Evolutionary conservation across 2,329 filamentous ascomycete species (phyloP), one percentile per base, ranked within the genome.

Genomic region (Byssoonygena ceratinophila): DNA sequence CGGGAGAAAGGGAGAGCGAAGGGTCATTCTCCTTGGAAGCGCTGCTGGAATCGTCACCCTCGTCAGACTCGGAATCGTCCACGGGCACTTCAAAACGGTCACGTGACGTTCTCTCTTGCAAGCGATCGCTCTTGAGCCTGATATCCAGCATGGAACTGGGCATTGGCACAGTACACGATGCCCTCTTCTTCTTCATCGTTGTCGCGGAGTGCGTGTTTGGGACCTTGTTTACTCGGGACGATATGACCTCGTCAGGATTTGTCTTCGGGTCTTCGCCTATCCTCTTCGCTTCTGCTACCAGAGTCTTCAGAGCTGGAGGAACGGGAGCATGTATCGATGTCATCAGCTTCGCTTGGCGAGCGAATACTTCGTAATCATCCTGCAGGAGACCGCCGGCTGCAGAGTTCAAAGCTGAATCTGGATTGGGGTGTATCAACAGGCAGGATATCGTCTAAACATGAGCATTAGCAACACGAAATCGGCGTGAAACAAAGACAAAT

Each of bases 361-460:
- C 74, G 60, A 80, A 83, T 0, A 71, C 71, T 4, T 74, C 72
- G 63, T 77, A 83, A 58, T 81, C 76, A 53, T 81, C 78, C 55
- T 79, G 77, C 5, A 79, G 69, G 54, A 83, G 61, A 29, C 74
- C 73, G 1, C 80, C 80, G 11, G 80, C 79, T 22, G 77, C 74
- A 8, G 78, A 76, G 58, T 83, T 83, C 56, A 83, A 66, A 6
- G 80, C 80, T 52, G 78, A 82, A 56, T 81, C 80, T 0, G 80
- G 79, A 59, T 83, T 83, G 1, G 80, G 80, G 51, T 81, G 76
- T 51, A 83, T 81, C 25, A 83, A 66, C 22, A 83, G 68, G 65
- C 80, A 83, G 1, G 73, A 77, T 53, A 83, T 82, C 0, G 79
- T 78, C 71, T 74, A 32, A 14, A 37, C 5, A n/a, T 20, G 36